Percentiles rank a stretch among this genome's conserved stretches.
These are phyloP conservation scores for Mycosphaerella sp. DNA, from an alignment of 2,329 filamentous ascomycete species.

Conservation along the genomic window DNA sequence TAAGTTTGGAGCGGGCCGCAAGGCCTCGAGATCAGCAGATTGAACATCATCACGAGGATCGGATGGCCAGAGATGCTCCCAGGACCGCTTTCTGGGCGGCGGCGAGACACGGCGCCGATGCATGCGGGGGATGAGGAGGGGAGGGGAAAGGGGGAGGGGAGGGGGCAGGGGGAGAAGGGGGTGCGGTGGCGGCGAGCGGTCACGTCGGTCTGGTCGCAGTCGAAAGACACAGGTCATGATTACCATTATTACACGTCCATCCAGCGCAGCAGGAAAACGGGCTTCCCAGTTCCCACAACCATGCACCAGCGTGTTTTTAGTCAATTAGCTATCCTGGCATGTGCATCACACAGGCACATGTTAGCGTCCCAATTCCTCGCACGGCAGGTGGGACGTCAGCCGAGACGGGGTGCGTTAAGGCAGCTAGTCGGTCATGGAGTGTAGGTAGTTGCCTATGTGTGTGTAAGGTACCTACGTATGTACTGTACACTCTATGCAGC, in stretches of 20 bases:
- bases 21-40: constrained; percentile 1
- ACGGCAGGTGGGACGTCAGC: constrained; percentile 4
- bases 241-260: no score
- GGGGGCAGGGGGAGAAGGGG: no score
- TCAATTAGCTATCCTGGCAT: constrained; percentile 2
- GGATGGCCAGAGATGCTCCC: neutral
- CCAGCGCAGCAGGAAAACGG: neutral
- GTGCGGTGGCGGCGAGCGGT: neutral
- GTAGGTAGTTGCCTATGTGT: no score
- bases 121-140: neutral
- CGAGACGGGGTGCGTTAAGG: neutral
- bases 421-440: neutral
- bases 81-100: neutral
- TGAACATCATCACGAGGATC: neutral
- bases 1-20: constrained; percentile 4
- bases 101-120: neutral
- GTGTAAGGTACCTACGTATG: no score
- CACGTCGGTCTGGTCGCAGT: neutral
- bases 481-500: constrained; percentile 1
- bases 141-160: no score
- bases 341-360: constrained; percentile 4
- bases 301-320: constrained; percentile 1
- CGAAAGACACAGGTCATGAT: neutral
- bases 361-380: neutral
- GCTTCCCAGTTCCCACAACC: neutral